Conservation (phyloP, 2,329 filamentous ascomycete species). For the Arthrobotrys musiformis region DNA sequence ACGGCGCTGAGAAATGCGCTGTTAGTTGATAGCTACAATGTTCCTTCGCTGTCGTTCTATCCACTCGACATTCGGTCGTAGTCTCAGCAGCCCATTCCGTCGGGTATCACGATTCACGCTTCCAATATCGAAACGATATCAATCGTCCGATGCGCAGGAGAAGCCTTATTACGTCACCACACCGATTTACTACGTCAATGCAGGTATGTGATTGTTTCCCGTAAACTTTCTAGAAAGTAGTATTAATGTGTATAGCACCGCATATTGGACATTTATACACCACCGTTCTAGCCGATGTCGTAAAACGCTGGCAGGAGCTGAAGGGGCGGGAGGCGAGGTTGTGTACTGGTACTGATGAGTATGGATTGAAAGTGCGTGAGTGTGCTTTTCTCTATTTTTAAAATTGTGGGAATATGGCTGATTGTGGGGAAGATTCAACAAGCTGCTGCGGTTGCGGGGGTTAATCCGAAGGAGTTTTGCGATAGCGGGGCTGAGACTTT, state of each 20-base stretch:
- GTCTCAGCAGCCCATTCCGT: no score
- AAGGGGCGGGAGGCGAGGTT: constrained; percentile 77
- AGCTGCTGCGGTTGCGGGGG: constrained; percentile 74
- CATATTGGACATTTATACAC: constrained; percentile 96
- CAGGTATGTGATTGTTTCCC: constrained; percentile 69
- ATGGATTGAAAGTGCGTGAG: constrained; percentile 81
- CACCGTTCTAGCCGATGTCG: constrained; percentile 87
- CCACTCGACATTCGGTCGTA: no score
- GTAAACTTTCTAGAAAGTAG: no score
- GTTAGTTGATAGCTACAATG: background rate
- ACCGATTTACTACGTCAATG: constrained; percentile 99
- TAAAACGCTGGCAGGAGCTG: constrained; percentile 90
- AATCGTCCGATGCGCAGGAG: constrained; percentile 57
- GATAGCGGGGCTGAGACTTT: constrained; percentile 85
- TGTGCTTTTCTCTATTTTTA: constrained; percentile 51
- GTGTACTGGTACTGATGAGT: constrained; percentile 93
- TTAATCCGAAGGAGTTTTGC: constrained; percentile 84
- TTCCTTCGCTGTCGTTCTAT: background rate
- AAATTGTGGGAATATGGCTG: background rate
- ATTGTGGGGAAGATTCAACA: constrained; percentile 86
- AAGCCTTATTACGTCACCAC: constrained; percentile 97
- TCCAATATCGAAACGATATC: constrained; percentile 1
- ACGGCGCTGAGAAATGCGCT: background rate
- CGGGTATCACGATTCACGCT: background rate
- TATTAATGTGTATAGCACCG: constrained; percentile 71